These are phyloP conservation scores for Groenewaldozyma salmanticensis DNA, from an alignment of 805 yeast genomes.

Conservation along the genomic window DNA sequence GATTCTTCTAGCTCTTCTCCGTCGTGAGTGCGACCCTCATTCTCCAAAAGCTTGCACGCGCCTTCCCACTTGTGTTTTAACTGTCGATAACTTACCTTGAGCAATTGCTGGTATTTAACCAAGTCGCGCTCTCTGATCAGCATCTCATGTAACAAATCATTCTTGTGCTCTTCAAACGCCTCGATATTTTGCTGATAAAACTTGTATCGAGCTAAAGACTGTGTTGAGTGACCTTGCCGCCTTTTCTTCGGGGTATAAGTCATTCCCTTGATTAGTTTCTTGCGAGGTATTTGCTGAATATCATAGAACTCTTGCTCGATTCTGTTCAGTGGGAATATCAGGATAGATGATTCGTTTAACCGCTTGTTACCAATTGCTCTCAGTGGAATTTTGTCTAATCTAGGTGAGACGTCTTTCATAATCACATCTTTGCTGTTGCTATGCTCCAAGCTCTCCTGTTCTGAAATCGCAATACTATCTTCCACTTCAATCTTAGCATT, in stretches of 20 bases:
- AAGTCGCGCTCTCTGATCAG: conserved; percentile 1
- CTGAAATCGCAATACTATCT: too few species aligned
- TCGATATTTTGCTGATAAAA: conserved; percentile 3
- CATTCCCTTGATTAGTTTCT: conserved; percentile 8
- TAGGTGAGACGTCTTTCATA: too few species aligned
- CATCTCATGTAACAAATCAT: conserved; percentile 3
- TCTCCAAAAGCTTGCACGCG: conserved; percentile 14
- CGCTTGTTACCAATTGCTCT: too few species aligned
- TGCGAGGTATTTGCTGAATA: conserved; percentile 6
- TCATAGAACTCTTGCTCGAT: conserved; percentile 15
- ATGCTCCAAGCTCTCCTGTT: too few species aligned
- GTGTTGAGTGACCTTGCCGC: background rate
- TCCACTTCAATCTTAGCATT: too few species aligned
- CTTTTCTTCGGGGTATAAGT: too few species aligned
- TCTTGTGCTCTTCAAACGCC: conserved; percentile 1
- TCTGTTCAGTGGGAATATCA: conserved; percentile 11
- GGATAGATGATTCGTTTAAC: conserved; percentile 1
- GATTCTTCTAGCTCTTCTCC: conserved; percentile 2
- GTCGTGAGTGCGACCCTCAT: too few species aligned
- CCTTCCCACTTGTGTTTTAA: conserved; percentile 10
- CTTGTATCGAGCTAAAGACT: conserved; percentile 2
- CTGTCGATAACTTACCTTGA: conserved; percentile 6
- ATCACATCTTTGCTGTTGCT: too few species aligned
- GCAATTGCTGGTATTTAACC: background rate
- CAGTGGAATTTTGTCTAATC: too few species aligned